Evolutionary conservation across 306 rosid genomes (phyloP).

Genomic region (Hippophae rhamnoides): DNA sequence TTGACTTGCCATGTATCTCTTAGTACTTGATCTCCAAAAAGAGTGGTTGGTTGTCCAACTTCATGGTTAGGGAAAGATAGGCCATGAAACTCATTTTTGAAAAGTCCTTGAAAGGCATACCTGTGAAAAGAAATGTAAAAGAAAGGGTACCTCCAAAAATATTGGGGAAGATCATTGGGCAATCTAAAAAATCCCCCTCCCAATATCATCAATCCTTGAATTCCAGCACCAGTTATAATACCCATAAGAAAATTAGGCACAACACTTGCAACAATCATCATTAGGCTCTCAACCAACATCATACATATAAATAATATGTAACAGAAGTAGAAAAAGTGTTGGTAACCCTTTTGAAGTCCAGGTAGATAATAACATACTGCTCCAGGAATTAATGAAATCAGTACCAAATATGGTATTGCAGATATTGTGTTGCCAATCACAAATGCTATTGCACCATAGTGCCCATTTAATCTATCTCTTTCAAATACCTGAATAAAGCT

Average conservation of each 20-base stretch:
- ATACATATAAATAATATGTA: constrained; percentile 30
- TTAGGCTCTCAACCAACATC: constrained; percentile 62
- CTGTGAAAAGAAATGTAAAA: constrained; percentile 48
- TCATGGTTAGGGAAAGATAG: constrained; percentile 11
- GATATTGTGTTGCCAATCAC: constrained; percentile 59
- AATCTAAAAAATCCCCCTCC: constrained; percentile 46
- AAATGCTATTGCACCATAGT: constrained; percentile 46
- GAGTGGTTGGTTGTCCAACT: background rate
- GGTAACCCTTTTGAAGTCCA: constrained; percentile 36
- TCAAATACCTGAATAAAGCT: constrained; percentile 36
- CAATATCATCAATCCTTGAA: constrained; percentile 56
- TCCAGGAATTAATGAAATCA: constrained; percentile 50
- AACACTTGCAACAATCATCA: constrained; percentile 65
- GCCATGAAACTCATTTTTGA: constrained; percentile 60
- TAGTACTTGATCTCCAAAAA: constrained; percentile 31
- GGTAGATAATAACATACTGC: constrained; percentile 39
- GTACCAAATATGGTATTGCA: constrained; percentile 35
- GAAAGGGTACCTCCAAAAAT: constrained; percentile 55
- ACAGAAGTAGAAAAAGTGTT: constrained; percentile 34
- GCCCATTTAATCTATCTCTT: constrained; percentile 66
- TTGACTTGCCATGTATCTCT: constrained; percentile 29
- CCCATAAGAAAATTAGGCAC: constrained; percentile 77
- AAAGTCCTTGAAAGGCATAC: constrained; percentile 53
- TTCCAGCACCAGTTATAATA: constrained; percentile 58
- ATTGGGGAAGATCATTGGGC: constrained; percentile 41